Conservation (phyloP, 805 yeast genomes). For the Spathaspora hagerdaliae region DNA sequence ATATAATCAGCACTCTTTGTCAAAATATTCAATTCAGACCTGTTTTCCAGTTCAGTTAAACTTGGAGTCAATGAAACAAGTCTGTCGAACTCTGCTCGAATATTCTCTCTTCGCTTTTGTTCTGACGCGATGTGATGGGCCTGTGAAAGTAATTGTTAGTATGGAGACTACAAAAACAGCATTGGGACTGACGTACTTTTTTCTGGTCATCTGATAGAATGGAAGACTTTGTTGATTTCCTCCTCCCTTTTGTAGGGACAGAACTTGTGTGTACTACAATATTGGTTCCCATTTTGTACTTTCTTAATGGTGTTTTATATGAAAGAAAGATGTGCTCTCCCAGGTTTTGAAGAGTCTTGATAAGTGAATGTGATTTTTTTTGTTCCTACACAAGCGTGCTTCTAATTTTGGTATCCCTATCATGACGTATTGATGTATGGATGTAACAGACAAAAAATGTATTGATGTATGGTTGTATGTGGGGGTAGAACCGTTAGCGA, state of each 20-base stretch:
- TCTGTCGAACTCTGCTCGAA: conserved; percentile 75
- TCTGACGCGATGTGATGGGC: conserved; percentile 82
- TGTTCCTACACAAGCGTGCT: neutral
- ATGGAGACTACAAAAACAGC: neutral
- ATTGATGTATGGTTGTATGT: too few relatives aligned
- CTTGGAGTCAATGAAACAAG: conserved; percentile 75
- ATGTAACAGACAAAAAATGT: too few relatives aligned
- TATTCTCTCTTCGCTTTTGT: conserved; percentile 81
- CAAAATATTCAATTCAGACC: conserved; percentile 77
- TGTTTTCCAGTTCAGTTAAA: conserved; percentile 60
- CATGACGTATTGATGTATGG: too few relatives aligned
- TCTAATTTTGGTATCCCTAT: too few relatives aligned
- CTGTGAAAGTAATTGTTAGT: conserved; percentile 11
- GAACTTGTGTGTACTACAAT: neutral
- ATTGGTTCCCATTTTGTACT: neutral
- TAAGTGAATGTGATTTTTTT: conserved; percentile 1
- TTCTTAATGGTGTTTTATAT: neutral
- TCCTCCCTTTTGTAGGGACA: conserved; percentile 5
- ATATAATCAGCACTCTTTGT: conserved; percentile 60
- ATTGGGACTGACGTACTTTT: conserved; percentile 18
- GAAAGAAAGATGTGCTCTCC: neutral
- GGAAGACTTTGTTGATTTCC: conserved; percentile 21
- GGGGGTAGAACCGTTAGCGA: too few relatives aligned
- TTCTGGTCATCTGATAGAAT: conserved; percentile 35
- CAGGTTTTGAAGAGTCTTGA: neutral